Percentiles rank a stretch among this genome's conserved stretches.
phyloP scores from a whole-genome alignment of 1,139 yeast species.

The Yamadazyma conglobata region DNA sequence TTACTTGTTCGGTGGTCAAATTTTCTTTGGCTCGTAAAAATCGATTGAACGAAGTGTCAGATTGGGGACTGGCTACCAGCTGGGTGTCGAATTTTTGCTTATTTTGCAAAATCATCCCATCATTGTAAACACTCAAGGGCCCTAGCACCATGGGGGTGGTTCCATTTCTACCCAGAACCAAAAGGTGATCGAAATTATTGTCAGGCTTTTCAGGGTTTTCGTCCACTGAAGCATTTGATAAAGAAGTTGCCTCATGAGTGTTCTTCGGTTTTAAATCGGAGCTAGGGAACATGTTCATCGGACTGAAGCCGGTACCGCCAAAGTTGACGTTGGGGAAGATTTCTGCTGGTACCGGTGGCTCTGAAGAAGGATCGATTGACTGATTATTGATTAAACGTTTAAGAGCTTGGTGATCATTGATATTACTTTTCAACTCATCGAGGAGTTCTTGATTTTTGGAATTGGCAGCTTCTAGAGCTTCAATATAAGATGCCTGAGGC shows the following conservation, averaged over 20 bases:
- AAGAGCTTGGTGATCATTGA: conserved; percentile 6
- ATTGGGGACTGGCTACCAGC: neutral
- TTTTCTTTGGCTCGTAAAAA: conserved; percentile 1
- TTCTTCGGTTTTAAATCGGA: neutral
- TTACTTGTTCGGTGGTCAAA: conserved; percentile 7
- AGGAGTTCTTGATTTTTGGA: conserved; percentile 5
- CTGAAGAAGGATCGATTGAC: neutral
- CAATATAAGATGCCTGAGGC: conserved; percentile 8
- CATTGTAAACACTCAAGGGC: conserved; percentile 13
- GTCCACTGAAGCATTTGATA: neutral
- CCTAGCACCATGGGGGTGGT: conserved; percentile 10
- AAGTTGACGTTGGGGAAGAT: neutral
- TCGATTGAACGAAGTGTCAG: neutral
- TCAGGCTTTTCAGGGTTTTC: neutral
- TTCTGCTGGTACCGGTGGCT: neutral
- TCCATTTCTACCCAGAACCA: conserved; percentile 8
- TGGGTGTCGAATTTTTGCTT: no score
- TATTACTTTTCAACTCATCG: conserved; percentile 5
- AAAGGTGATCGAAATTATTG: conserved; percentile 8
- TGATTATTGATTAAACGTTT: conserved; percentile 1
- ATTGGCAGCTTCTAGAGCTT: conserved; percentile 10
- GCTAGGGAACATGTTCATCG: no score
- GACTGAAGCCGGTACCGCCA: neutral
- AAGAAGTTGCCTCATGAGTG: neutral
- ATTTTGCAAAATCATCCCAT: conserved; percentile 9